Conservation (phyloP, 352 stramenopile species). For the Phytophthora quininea region DNA sequence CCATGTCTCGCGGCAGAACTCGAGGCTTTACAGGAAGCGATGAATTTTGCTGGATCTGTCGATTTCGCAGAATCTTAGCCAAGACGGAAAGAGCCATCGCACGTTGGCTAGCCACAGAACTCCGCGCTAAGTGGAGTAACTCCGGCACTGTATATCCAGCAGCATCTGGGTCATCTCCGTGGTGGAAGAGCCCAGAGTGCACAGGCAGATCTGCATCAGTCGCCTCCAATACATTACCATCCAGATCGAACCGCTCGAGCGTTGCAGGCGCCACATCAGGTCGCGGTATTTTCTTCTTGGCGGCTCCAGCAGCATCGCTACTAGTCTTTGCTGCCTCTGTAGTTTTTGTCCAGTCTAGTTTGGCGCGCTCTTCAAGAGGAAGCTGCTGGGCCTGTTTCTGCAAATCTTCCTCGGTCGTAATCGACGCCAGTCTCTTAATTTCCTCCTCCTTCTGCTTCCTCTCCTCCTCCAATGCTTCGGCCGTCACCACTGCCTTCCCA, state of each 20-base stretch:
- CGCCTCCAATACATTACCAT: conserved; percentile 42
- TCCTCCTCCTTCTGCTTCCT: conserved; percentile 26
- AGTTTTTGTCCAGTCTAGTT: conserved; percentile 77
- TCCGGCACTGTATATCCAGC: conserved; percentile 80
- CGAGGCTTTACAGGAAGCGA: conserved; percentile 25
- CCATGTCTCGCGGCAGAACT: conserved; percentile 51
- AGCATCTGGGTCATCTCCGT: conserved; percentile 73
- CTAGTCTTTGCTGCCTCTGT: conserved; percentile 13
- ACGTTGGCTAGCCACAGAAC: conserved; percentile 73
- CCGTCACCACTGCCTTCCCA: conserved; percentile 23
- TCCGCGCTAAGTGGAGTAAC: conserved; percentile 73
- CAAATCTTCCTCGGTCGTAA: conserved; percentile 73
- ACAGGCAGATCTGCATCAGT: conserved; percentile 31
- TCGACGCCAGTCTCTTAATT: conserved; percentile 51
- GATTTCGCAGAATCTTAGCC: conserved; percentile 63
- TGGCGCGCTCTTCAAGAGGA: conserved; percentile 70
- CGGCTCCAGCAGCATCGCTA: conserved; percentile 5
- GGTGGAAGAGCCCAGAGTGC: conserved; percentile 81
- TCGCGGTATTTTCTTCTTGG: conserved; percentile 15
- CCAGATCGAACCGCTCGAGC: conserved; percentile 74
- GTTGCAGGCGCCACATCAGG: conserved; percentile 33
- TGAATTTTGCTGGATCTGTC: conserved; percentile 28
- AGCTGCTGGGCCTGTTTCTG: conserved; percentile 47
- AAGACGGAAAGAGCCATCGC: conserved; percentile 68
- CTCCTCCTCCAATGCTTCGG: conserved; percentile 9